Evolutionary conservation across 2,329 filamentous ascomycete species (phyloP).

Genomic region (Xylaria sp.): DNA sequence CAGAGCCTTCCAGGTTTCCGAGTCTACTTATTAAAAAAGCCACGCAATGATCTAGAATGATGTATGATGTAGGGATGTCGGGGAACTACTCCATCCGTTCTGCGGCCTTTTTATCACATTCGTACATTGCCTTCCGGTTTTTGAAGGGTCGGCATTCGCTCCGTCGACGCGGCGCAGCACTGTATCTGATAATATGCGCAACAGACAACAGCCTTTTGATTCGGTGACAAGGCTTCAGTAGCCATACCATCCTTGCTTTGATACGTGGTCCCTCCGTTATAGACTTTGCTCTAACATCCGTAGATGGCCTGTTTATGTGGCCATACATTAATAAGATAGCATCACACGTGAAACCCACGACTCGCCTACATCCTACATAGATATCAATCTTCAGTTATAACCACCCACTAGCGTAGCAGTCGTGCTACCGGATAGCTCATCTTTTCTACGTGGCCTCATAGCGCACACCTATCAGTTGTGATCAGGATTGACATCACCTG

Average conservation of each 20-base stretch:
- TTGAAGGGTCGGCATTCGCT: conserved; percentile 4
- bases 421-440: not conserved
- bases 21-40: not conserved
- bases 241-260: not conserved
- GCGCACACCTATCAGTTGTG: not conserved
- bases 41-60: not conserved
- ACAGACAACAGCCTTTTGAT: not conserved
- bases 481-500: not conserved
- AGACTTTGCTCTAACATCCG: not conserved
- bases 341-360: not conserved
- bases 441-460: not conserved
- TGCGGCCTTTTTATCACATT: conserved; percentile 10
- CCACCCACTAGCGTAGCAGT: not conserved
- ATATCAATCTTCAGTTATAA: not conserved
- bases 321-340: not conserved
- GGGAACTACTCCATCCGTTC: not conserved
- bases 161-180: not conserved
- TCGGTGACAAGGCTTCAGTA: conserved; percentile 7
- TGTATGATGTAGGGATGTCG: not conserved
- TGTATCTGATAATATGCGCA: not conserved
- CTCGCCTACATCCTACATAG: not conserved
- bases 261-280: conserved; percentile 12
- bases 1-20: not conserved
- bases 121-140: conserved; percentile 11
- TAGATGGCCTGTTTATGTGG: not conserved